Conservation (phyloP, 2,329 filamentous ascomycete genomes). For the Paracoccidioides brasiliensis region DNA sequence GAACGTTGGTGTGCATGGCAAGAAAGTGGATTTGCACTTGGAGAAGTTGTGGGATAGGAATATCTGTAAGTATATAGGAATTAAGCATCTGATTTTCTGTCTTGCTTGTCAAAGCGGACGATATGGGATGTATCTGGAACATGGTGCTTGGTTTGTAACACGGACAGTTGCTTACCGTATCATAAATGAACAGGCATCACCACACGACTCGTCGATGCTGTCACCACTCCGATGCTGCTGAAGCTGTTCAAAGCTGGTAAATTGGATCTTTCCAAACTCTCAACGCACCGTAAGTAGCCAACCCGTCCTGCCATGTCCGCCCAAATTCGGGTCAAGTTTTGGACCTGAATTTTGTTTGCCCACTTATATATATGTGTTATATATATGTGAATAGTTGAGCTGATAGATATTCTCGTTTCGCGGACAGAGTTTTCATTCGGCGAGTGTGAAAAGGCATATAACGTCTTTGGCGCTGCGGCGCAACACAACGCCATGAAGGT, state of each 20-base stretch:
- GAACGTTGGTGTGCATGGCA: constrained; percentile 47
- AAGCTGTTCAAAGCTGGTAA: constrained; percentile 33
- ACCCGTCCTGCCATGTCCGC: not conserved
- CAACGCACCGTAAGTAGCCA: constrained; percentile 33
- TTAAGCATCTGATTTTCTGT: no score
- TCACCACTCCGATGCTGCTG: constrained; percentile 38
- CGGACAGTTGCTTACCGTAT: not conserved
- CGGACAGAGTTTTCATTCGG: constrained; percentile 29
- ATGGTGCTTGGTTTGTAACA: not conserved
- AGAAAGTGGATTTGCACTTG: constrained; percentile 39
- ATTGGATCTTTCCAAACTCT: constrained; percentile 31
- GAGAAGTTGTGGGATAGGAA: constrained; percentile 44
- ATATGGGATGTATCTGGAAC: not conserved
- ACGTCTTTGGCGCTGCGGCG: constrained; percentile 31
- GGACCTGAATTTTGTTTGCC: no score
- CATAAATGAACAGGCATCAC: constrained; percentile 29
- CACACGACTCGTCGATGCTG: constrained; percentile 36
- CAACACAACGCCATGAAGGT: constrained; percentile 35
- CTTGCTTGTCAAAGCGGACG: not conserved
- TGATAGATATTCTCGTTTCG: not conserved
- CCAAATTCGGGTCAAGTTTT: no score
- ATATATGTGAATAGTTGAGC: no score
- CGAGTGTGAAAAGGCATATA: constrained; percentile 35
- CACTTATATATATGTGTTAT: no score
- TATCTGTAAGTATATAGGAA: constrained; percentile 31